Evolutionary conservation across 2,329 filamentous ascomycete species (phyloP), one percentile per base, ranked within the genome.

Genomic region (Claviceps sp.): DNA sequence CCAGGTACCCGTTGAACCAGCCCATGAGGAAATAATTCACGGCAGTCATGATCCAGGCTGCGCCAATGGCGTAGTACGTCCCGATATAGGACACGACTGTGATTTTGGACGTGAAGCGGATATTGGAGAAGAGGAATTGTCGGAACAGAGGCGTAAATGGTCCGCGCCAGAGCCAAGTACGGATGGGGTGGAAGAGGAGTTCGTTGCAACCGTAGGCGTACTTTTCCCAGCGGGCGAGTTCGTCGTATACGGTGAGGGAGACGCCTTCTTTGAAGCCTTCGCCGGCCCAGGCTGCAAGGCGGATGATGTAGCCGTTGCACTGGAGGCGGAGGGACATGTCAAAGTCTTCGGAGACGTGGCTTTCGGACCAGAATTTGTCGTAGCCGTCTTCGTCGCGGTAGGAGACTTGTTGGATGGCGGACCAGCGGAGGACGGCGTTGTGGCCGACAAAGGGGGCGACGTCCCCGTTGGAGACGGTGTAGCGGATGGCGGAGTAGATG

Each of bases 161-260:
- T 0, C 87, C 87, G 16, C 75, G 78, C 63, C 75, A 81, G 45
- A 81, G 65, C 87, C 87, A 91, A 59, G 80, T 81, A 55, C 78
- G 77, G 55, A 91, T 72, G 3, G 87, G 87, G 62, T 91, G 78
- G 72, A 93, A 91, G 53, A 91, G 74, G 53, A 91, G 73, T 70
- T 90, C 87, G 65, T 86, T 87, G 68, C 87, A 90, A 40, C 87
- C 86, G 60, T 89, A 90, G 3, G 87, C 87, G 64, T 89, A 89
- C 68, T 91, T 91, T 63, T 91, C 87, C 87, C 87, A 91, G 53
- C 87, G 83, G 2, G 85, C 84, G 54, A 91, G 74, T 66, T 91
- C 87, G 66, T 91, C 87, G 63, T 91, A 89, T 10, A 91, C 85
- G 0, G 87, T 91, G 52, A 91, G 72, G 1, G 87, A 90, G 51